Evolutionary conservation across 2,329 filamentous ascomycete genomes (phyloP), one percentile per base, ranked within the genome.

Genomic region (Podosphaera aphanis): DNA sequence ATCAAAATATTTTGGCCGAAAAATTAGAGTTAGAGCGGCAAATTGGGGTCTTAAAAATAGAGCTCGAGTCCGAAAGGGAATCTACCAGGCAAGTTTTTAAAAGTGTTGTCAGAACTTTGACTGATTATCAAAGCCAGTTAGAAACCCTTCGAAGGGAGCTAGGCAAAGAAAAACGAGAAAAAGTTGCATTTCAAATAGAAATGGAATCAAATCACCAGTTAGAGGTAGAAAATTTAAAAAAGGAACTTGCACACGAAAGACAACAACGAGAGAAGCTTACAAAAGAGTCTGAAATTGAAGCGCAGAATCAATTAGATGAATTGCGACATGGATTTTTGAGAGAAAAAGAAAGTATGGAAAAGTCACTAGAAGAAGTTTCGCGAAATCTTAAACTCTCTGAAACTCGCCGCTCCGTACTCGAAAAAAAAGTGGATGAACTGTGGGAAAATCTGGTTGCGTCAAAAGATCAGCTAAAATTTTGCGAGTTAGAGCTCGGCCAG

Each of bases 11-110:
- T 10, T 66, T 92, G 15, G 68, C 79, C 1, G 84, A 93, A 57
- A 93, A 92, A 60, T 67, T 88, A 40, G 70, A 79, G 1, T 63
- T 94, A 13, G 78, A 90, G 57, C 77, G 81, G 41, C 82, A 90
- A 61, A 61, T 93, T 23, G 78, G 71, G 56, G 75, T 78, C 1
- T 61, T 86, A 2, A 81, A 93, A 59, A 76, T 83, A 38, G 81
- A 93, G 54, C 68, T 93, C 2, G 83, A 86, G 51, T 83, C 81
- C 52, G 83, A 90, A 58, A 88, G 76, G 59, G 72, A 76, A n/a
- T 70, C 75, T 2, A 66, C 71, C 7, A 72, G 77, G 52, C 72
- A 77, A 44, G 70, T 69, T 2, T 59, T 61, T 49, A 65, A 52
- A 55, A 62, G 53, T 52, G 64, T 52, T 53, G 62, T 55, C 52